These are phyloP conservation scores for Dryas alaskensis DNA, from an alignment of 306 rosid genomes.

Conservation along the genomic window DNA sequence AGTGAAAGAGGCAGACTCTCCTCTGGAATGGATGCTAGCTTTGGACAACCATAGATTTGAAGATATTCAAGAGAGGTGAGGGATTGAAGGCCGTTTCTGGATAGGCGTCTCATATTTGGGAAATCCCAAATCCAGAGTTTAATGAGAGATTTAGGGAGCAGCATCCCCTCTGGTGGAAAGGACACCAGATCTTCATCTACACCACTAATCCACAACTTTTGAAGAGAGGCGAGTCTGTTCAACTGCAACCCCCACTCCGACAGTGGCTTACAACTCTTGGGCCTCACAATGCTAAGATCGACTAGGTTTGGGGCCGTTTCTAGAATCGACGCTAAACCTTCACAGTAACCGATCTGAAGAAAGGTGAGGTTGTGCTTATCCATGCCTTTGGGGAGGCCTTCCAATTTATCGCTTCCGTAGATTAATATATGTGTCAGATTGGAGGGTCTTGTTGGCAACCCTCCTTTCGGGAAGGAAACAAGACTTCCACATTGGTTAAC, in stretches of 20 bases:
- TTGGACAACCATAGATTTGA: not conserved
- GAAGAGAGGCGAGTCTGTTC: constrained; percentile 4
- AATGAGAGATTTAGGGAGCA: not conserved
- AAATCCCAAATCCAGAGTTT: not conserved
- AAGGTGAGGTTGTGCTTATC: not conserved
- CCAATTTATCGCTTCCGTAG: not conserved
- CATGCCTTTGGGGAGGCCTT: not conserved
- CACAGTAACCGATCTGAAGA: not conserved
- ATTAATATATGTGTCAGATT: not conserved
- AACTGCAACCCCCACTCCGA: constrained; percentile 5
- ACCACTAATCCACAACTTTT: not conserved
- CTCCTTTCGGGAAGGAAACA: constrained; percentile 2
- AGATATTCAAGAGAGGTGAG: constrained; percentile 9
- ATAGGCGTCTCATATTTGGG: not conserved
- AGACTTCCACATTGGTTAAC: not conserved
- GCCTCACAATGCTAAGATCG: not conserved
- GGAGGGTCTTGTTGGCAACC: constrained; percentile 5
- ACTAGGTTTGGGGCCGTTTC: not conserved
- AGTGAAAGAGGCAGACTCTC: not conserved
- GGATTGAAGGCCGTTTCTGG: not conserved
- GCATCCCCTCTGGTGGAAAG: not conserved
- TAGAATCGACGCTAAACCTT: not conserved
- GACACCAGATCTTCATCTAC: not conserved
- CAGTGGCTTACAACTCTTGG: not conserved
- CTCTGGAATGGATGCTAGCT: constrained; percentile 14